Evolutionary conservation across 192 early-diverging fungal species (phyloP), one percentile per base, ranked within the genome.

Genomic region (Dispira simplex): DNA sequence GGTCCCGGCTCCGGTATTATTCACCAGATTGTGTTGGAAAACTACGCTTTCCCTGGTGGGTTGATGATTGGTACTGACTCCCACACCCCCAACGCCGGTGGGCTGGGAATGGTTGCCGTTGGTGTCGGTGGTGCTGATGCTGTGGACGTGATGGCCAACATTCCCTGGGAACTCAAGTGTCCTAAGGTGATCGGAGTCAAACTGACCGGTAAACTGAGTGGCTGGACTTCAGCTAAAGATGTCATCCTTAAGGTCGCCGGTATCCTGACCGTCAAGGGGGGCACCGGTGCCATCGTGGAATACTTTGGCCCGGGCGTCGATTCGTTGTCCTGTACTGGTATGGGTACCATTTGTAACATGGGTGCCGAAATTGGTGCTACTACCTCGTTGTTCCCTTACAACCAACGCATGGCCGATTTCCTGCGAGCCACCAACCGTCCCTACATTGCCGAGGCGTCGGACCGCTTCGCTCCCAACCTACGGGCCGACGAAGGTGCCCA

Each of bases 311-410:
- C 87, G 6, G 95, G 95, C 77, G 90, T 92, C 54, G 89, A 95
- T 63, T 85, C 89, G 46, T 78, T 98, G 68, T 92, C 90, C 55
- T 94, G 92, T 75, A 98, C 95, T 63, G 95, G 92, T 68, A 95
- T 98, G 95, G 95, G 89, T 64, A 98, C 95, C 57, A 90, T 98
- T 70, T 98, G 95, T 79, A 98, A 98, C 81, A 95, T 98, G 95
- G 95, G 95, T 71, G 95, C 95, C 48, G 95, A 98, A 77, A 88
- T 97, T 64, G 95, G 95, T 67, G 95, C 95, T 43, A 98, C 95
- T 52, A 95, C 95, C 55, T 98, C 95, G 18, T 69, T 95, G 46
- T 98, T 98, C 82, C 95, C 95, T 26, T 94, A 85, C 81, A 93
- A 92, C 71, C 70, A 77, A 49, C 87, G 89, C 75, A 98, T 98